These are phyloP conservation scores for Pythium plurisporium DNA, from an alignment of 352 stramenopile species.

Conservation along the genomic window DNA sequence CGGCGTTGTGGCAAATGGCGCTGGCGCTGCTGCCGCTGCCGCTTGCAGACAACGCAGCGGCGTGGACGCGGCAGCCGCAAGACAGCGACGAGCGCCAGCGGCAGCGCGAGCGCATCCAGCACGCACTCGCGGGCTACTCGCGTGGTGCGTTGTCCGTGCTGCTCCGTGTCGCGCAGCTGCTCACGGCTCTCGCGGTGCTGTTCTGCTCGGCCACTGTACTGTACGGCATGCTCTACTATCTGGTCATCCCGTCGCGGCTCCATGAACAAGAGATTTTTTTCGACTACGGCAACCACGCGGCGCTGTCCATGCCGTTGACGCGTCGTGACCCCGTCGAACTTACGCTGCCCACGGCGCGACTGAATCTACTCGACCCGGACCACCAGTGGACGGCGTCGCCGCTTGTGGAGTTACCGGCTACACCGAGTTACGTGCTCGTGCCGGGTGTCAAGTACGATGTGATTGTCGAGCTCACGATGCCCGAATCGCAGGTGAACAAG, in stretches of 20 bases:
- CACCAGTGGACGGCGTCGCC: constrained; percentile 56
- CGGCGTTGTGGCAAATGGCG: constrained; percentile 50
- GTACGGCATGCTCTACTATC: constrained; percentile 69
- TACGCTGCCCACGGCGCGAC: constrained; percentile 42
- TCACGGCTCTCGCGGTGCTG: constrained; percentile 33
- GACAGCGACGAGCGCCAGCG: constrained; percentile 47
- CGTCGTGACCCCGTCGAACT: background rate
- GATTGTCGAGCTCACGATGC: constrained; percentile 65
- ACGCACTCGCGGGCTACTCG: constrained; percentile 23
- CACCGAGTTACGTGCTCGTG: constrained; percentile 34
- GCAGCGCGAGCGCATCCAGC: constrained; percentile 38
- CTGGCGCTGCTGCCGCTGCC: constrained; percentile 50
- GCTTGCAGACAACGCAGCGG: constrained; percentile 23
- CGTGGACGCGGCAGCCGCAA: constrained; percentile 3
- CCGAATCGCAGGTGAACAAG: constrained; percentile 54
- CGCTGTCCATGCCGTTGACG: constrained; percentile 14
- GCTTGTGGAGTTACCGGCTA: constrained; percentile 19
- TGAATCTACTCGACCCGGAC: constrained; percentile 50
- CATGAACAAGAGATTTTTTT: constrained; percentile 78
- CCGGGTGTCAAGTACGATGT: constrained; percentile 77
- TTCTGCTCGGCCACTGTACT: constrained; percentile 54
- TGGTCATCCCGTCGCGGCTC: constrained; percentile 71
- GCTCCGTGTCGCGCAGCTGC: constrained; percentile 31
- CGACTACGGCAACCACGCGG: constrained; percentile 60
- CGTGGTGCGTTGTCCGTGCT: constrained; percentile 33